These are phyloP conservation scores for Pseudonectria buxi DNA, from an alignment of 2,329 filamentous ascomycete genomes.

Conservation along the genomic window DNA sequence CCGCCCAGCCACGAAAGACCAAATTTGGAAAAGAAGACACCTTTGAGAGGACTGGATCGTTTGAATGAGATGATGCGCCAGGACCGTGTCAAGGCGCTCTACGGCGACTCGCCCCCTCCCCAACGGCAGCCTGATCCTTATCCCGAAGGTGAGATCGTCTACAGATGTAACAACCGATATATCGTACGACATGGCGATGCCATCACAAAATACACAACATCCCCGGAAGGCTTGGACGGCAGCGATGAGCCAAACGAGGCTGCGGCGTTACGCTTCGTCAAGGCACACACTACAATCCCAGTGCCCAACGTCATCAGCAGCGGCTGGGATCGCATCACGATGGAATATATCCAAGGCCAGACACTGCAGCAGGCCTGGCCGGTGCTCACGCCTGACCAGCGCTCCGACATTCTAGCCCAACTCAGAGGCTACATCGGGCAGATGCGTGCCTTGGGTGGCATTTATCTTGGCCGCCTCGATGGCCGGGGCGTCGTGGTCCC, in stretches of 20 bases:
- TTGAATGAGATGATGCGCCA: too few relatives aligned
- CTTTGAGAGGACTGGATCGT: too few relatives aligned
- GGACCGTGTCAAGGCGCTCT: background rate
- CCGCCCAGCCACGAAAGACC: too few relatives aligned
- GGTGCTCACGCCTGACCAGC: slow-evolving; percentile 7
- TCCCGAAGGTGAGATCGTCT: slow-evolving; percentile 14
- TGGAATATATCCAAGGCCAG: slow-evolving; percentile 21
- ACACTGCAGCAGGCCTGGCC: slow-evolving; percentile 19
- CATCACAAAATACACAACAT: slow-evolving; percentile 16
- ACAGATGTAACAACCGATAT: slow-evolving; percentile 2
- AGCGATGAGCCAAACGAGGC: slow-evolving; percentile 15
- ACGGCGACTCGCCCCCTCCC: slow-evolving; percentile 10
- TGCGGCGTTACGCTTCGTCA: slow-evolving; percentile 10
- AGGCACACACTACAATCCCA: slow-evolving; percentile 18
- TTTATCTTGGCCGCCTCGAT: slow-evolving; percentile 15
- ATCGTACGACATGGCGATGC: slow-evolving; percentile 12
- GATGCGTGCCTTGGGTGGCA: slow-evolving; percentile 12
- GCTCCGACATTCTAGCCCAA: slow-evolving; percentile 10
- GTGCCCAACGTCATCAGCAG: slow-evolving; percentile 20
- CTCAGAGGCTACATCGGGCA: slow-evolving; percentile 17
- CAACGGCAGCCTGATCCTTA: slow-evolving; percentile 11
- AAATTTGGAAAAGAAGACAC: too few relatives aligned
- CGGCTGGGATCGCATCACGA: slow-evolving; percentile 21
- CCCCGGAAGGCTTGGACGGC: slow-evolving; percentile 10
- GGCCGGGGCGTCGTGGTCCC: slow-evolving; percentile 17